A percentile compares a stretch with the other conserved stretches of the same genome.
Evolutionary conservation across 2,329 filamentous ascomycete genomes (phyloP).

Genomic region (Fusarium sp.): DNA sequence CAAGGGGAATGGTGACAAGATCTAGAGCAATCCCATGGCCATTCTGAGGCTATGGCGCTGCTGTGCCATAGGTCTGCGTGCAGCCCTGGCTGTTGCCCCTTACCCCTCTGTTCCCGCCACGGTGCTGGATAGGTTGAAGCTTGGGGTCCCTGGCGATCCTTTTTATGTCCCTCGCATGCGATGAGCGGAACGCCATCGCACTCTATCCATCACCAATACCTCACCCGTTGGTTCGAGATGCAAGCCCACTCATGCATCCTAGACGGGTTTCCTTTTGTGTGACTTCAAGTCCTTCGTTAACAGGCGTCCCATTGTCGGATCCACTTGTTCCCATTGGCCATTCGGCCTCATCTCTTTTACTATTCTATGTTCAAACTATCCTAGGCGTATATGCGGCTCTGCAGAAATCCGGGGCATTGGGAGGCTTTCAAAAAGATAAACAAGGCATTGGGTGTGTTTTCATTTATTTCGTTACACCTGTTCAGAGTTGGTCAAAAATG

Average conservation of each 20-base stretch:
- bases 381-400: slow-evolving; percentile 30
- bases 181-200: slow-evolving; percentile 10
- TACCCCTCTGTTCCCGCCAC: not conserved
- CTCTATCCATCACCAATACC: slow-evolving; percentile 5
- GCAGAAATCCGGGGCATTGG: slow-evolving; percentile 33
- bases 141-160: slow-evolving; percentile 9
- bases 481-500: slow-evolving; percentile 10
- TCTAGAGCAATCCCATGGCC: slow-evolving; percentile 43
- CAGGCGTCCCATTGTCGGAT: slow-evolving; percentile 12
- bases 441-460: slow-evolving; percentile 36
- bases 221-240: not conserved
- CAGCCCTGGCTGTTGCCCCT: slow-evolving; percentile 17
- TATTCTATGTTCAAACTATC: slow-evolving; percentile 18
- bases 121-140: not conserved
- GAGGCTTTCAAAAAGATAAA: slow-evolving; percentile 37
- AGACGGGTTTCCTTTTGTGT: slow-evolving; percentile 35
- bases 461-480: not conserved
- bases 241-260: slow-evolving; percentile 3
- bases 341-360: slow-evolving; percentile 6
- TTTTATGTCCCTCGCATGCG: slow-evolving; percentile 16
- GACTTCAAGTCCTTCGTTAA: slow-evolving; percentile 21
- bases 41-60: not conserved
- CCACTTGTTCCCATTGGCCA: slow-evolving; percentile 4
- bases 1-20: slow-evolving; percentile 53
- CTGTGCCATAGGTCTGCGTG: slow-evolving; percentile 20